Percentiles rank a stretch among this genome's conserved stretches.
These are phyloP conservation scores for Blastobotrys aristatus DNA, from an alignment of 1,139 yeast species.

Conservation along the genomic window DNA sequence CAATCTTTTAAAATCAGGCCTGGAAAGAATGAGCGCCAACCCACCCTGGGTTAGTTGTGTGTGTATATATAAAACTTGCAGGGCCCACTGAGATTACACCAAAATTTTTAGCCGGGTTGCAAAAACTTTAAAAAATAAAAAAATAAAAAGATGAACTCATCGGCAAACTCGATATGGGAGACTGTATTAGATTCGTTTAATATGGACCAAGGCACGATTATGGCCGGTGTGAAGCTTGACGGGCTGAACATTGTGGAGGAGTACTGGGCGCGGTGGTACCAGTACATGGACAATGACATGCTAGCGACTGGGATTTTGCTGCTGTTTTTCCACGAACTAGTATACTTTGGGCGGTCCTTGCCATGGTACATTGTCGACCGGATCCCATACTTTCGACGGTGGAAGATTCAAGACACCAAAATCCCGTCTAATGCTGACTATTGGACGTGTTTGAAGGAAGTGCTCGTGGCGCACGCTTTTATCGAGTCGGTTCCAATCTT, in stretches of 20 bases:
- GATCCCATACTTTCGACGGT: conserved; percentile 68
- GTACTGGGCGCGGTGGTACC: conserved; percentile 82
- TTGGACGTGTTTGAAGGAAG: conserved; percentile 85
- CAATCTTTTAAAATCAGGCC: no score
- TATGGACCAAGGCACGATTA: neutral
- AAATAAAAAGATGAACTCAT: no score
- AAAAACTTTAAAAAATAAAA: no score
- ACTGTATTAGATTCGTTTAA: neutral
- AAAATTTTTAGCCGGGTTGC: no score
- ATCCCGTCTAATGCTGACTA: conserved; percentile 76
- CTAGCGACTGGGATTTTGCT: conserved; percentile 81
- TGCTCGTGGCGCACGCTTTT: conserved; percentile 74
- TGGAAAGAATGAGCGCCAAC: no score
- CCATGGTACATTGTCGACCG: conserved; percentile 84
- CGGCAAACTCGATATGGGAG: neutral
- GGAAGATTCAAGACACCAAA: conserved; percentile 77
- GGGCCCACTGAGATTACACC: no score
- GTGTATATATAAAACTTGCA: no score
- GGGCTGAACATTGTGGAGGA: conserved; percentile 43
- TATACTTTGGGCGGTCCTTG: conserved; percentile 80
- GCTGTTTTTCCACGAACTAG: conserved; percentile 67
- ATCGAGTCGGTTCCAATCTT: conserved; percentile 95
- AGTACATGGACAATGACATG: conserved; percentile 69
- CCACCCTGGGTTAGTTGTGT: no score
- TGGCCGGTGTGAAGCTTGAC: conserved; percentile 4